Percentiles rank a stretch among this genome's conserved stretches.
phyloP scores from a whole-genome alignment of 805 yeast genomes.

The Saccharomycopsis fermentans region DNA sequence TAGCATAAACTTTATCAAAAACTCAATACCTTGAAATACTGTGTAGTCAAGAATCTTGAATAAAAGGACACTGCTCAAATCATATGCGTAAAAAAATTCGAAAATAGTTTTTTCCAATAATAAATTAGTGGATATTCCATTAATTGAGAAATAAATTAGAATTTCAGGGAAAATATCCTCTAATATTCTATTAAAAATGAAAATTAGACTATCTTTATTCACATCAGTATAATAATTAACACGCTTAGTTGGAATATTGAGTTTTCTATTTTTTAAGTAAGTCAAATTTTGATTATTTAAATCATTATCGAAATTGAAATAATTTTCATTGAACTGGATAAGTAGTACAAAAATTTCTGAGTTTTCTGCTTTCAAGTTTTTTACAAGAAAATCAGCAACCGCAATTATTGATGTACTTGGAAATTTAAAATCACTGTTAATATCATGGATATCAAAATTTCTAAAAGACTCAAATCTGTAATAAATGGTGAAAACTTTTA shows the following conservation, averaged over 20 bases:
- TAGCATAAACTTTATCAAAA: slow-evolving; percentile 15
- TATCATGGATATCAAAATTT: not conserved
- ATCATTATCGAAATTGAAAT: slow-evolving; percentile 18
- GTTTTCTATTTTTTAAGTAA: slow-evolving; percentile 9
- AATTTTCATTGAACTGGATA: slow-evolving; percentile 17
- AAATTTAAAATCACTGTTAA: slow-evolving; percentile 8
- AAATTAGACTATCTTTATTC: slow-evolving; percentile 14
- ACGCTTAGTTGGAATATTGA: not conserved
- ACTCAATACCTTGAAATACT: slow-evolving; percentile 18
- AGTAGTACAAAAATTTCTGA: slow-evolving; percentile 17
- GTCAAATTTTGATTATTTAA: slow-evolving; percentile 12
- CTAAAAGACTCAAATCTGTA: slow-evolving; percentile 4
- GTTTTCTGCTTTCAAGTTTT: slow-evolving; percentile 10
- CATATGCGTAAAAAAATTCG: slow-evolving; percentile 17
- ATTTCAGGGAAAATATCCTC: slow-evolving; percentile 18
- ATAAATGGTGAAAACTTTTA: slow-evolving; percentile 15
- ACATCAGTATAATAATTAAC: slow-evolving; percentile 11
- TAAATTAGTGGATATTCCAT: slow-evolving; percentile 16
- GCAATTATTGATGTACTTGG: slow-evolving; percentile 18
- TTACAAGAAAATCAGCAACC: slow-evolving; percentile 13
- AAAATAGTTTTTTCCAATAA: slow-evolving; percentile 14
- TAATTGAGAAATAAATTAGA: slow-evolving; percentile 12
- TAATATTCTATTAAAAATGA: slow-evolving; percentile 17
- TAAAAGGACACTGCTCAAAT: slow-evolving; percentile 9
- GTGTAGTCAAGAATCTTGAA: slow-evolving; percentile 17